These are phyloP conservation scores for Phytophthora sojae DNA, from an alignment of 352 stramenopile genomes.

Conservation along the genomic window DNA sequence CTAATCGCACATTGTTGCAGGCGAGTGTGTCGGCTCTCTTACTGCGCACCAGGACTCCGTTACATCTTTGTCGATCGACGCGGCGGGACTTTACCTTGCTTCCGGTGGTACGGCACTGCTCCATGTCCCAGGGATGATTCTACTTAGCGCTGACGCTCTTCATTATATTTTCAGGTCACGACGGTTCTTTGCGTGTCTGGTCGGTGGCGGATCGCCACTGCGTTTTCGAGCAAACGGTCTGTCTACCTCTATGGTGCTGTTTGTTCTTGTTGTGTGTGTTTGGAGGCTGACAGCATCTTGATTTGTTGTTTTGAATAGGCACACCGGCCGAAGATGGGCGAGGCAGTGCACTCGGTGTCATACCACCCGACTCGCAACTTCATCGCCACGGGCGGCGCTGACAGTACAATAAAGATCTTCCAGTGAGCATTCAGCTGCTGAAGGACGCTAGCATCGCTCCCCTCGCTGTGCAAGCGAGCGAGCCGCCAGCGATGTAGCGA, in stretches of 20 bases:
- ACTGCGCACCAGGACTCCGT: conserved; percentile 86
- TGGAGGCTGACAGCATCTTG: background rate
- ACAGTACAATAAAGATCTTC: conserved; percentile 91
- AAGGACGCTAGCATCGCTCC: conserved; percentile 20
- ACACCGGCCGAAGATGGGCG: conserved; percentile 83
- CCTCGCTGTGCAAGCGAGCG: conserved; percentile 14
- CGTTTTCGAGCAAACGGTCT: conserved; percentile 86
- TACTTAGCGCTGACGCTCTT: conserved; percentile 8
- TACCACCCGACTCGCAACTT: conserved; percentile 87
- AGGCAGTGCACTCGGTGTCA: conserved; percentile 77
- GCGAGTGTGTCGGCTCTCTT: conserved; percentile 79
- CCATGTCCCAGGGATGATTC: background rate
- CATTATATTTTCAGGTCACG: conserved; percentile 57
- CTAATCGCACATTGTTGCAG: conserved; percentile 23
- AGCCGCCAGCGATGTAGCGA: conserved; percentile 32
- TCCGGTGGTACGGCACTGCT: conserved; percentile 57
- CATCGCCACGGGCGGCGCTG: conserved; percentile 78
- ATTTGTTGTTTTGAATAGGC: conserved; percentile 53
- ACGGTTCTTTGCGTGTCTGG: conserved; percentile 87
- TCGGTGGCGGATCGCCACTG: conserved; percentile 84
- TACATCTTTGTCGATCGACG: conserved; percentile 81
- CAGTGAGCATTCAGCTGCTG: conserved; percentile 57
- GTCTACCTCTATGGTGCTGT: background rate
- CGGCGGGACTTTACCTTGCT: conserved; percentile 76
- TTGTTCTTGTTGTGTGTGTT: background rate